Evolutionary conservation across 495 filamentous ascomycete species (phyloP).

Genomic region (Tetracladium marchalianum): DNA sequence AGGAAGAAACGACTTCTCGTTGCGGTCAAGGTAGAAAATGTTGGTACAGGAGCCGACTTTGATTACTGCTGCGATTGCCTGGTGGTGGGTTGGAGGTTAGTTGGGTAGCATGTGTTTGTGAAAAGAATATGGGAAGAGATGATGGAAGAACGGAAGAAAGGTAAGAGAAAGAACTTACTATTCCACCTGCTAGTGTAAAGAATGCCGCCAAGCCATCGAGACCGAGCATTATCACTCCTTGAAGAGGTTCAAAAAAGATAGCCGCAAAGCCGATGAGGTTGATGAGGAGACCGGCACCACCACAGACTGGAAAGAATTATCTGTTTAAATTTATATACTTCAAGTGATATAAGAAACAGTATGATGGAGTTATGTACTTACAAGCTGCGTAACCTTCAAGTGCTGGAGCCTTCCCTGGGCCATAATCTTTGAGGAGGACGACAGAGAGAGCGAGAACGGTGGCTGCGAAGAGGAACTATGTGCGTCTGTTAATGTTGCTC

Average conservation of each 20-base stretch:
- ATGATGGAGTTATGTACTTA: too few relatives aligned
- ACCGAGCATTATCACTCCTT: conserved; percentile 26
- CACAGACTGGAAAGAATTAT: conserved; percentile 28
- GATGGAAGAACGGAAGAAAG: background rate
- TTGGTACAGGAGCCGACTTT: conserved; percentile 10
- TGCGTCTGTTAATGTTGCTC: background rate
- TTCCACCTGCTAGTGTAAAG: conserved; percentile 40
- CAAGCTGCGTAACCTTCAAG: conserved; percentile 10
- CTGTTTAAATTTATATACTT: conserved; percentile 26
- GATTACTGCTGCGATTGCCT: conserved; percentile 13
- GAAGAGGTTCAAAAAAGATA: conserved; percentile 29
- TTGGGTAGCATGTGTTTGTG: too few relatives aligned
- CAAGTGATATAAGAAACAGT: too few relatives aligned
- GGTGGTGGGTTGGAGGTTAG: too few relatives aligned
- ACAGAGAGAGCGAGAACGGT: conserved; percentile 13
- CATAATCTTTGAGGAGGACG: conserved; percentile 10
- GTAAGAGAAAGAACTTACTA: conserved; percentile 32
- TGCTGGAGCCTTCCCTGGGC: conserved; percentile 4
- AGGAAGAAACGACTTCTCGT: background rate
- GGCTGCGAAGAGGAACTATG: conserved; percentile 12
- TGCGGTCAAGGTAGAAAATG: background rate
- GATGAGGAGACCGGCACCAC: conserved; percentile 37
- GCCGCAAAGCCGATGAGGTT: conserved; percentile 27
- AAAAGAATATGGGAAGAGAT: background rate
- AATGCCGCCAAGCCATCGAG: conserved; percentile 34